Evolutionary conservation across 2,329 filamentous ascomycete species (phyloP).

Genomic region (Mycocentrospora acerina): DNA sequence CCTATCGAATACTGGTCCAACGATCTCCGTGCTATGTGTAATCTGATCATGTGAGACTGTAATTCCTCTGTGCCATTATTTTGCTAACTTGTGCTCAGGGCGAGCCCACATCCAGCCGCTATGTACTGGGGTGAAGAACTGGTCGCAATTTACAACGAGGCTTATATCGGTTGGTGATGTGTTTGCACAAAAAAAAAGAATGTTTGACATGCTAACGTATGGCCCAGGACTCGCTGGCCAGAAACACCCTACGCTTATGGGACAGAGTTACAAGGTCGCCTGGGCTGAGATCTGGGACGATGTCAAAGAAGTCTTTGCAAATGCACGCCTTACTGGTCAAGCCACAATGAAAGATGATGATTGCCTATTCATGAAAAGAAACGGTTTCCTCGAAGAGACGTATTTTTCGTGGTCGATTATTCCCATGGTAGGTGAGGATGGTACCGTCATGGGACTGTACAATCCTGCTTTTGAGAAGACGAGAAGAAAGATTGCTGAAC

Average conservation of each 20-base stretch:
- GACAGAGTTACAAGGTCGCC: slow-evolving; percentile 65
- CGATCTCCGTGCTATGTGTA: slow-evolving; percentile 75
- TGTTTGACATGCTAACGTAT: slow-evolving; percentile 1
- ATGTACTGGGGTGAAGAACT: slow-evolving; percentile 78
- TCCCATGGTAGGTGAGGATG: slow-evolving; percentile 72
- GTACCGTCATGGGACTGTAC: slow-evolving; percentile 73
- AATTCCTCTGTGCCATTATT: background rate
- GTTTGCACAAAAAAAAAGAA: background rate
- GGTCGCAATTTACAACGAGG: slow-evolving; percentile 71
- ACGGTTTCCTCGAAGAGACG: slow-evolving; percentile 72
- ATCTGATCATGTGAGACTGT: slow-evolving; percentile 66
- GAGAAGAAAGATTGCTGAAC: slow-evolving; percentile 72
- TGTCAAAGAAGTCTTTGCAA: slow-evolving; percentile 67
- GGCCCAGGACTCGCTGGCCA: slow-evolving; percentile 62
- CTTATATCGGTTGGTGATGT: slow-evolving; percentile 51
- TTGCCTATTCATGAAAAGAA: slow-evolving; percentile 69
- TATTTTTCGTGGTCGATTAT: slow-evolving; percentile 85
- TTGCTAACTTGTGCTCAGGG: slow-evolving; percentile 23
- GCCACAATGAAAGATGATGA: slow-evolving; percentile 86
- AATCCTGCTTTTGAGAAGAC: slow-evolving; percentile 84
- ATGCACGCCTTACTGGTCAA: slow-evolving; percentile 69
- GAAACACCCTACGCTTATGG: slow-evolving; percentile 78
- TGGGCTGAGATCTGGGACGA: slow-evolving; percentile 77
- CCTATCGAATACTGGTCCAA: slow-evolving; percentile 73
- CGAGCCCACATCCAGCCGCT: slow-evolving; percentile 58